A percentile compares a stretch with the other conserved stretches of the same genome.
phyloP scores from a whole-genome alignment of 371 early-diverging fungal species.

The Mortierella sp. region DNA sequence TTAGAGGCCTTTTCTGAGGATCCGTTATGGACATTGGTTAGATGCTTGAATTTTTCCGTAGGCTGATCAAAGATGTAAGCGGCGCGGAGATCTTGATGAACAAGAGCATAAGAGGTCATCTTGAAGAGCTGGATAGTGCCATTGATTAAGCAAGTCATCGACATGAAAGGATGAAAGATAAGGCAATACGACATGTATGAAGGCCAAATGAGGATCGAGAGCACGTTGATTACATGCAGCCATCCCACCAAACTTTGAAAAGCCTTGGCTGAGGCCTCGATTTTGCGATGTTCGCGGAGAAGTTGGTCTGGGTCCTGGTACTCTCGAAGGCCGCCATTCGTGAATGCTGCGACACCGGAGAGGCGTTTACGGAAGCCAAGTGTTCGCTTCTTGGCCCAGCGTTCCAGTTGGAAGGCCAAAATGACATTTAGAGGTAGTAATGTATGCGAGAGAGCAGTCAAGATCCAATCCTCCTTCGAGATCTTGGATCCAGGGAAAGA shows the following conservation, averaged over 20 bases:
- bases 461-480: slow-evolving; percentile 68
- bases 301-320: slow-evolving; percentile 23
- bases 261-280: slow-evolving; percentile 13
- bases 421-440: slow-evolving; percentile 67
- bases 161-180: slow-evolving; percentile 83
- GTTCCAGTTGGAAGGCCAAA: slow-evolving; percentile 71
- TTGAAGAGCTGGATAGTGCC: slow-evolving; percentile 81
- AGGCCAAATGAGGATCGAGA: slow-evolving; percentile 69
- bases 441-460: slow-evolving; percentile 63
- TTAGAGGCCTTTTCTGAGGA: slow-evolving; percentile 33
- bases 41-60: slow-evolving; percentile 27
- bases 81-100: slow-evolving; percentile 75
- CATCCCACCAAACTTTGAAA: slow-evolving; percentile 32
- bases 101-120: slow-evolving; percentile 82
- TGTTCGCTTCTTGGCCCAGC: slow-evolving; percentile 50
- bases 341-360: neutral
- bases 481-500: slow-evolving; percentile 69
- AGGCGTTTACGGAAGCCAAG: slow-evolving; percentile 41
- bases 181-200: slow-evolving; percentile 76
- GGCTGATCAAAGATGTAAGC: slow-evolving; percentile 53
- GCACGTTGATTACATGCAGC: slow-evolving; percentile 70
- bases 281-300: slow-evolving; percentile 7
- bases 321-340: neutral
- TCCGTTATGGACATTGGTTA: slow-evolving; percentile 33
- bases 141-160: slow-evolving; percentile 69